Evolutionary conservation across 306 rosid species (phyloP).

Genomic region (Hippophae tibetana): DNA sequence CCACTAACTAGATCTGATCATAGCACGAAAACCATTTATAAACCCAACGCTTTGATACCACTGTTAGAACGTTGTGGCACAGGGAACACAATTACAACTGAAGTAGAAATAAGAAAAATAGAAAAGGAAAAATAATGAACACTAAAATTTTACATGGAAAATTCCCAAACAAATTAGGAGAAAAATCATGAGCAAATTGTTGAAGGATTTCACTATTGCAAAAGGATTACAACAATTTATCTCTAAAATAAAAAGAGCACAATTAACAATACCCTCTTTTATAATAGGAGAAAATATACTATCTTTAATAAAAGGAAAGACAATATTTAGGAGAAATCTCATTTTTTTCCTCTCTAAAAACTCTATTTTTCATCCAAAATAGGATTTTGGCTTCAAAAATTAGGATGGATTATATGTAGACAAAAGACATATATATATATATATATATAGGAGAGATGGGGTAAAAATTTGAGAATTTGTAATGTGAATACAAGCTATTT

Average conservation of each 20-base stretch:
- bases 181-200: background rate
- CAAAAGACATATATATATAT: too few relatives aligned
- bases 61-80: too few relatives aligned
- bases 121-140: too few relatives aligned
- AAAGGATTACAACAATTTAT: background rate
- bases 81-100: too few relatives aligned
- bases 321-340: background rate
- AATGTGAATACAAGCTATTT: background rate
- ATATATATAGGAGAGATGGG: background rate
- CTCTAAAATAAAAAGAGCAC: too few relatives aligned
- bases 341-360: background rate
- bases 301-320: background rate
- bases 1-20: background rate
- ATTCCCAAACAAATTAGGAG: too few relatives aligned
- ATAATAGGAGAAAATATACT: background rate
- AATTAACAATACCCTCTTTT: background rate
- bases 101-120: too few relatives aligned
- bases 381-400: background rate
- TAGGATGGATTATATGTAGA: background rate
- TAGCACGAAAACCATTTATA: too few relatives aligned
- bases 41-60: too few relatives aligned
- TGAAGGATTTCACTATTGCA: background rate
- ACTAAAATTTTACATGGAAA: too few relatives aligned
- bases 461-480: background rate
- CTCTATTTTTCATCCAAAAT: background rate